phyloP scores from a whole-genome alignment of 1,284 basidiomycete genomes.

The Tremellales sp. region DNA sequence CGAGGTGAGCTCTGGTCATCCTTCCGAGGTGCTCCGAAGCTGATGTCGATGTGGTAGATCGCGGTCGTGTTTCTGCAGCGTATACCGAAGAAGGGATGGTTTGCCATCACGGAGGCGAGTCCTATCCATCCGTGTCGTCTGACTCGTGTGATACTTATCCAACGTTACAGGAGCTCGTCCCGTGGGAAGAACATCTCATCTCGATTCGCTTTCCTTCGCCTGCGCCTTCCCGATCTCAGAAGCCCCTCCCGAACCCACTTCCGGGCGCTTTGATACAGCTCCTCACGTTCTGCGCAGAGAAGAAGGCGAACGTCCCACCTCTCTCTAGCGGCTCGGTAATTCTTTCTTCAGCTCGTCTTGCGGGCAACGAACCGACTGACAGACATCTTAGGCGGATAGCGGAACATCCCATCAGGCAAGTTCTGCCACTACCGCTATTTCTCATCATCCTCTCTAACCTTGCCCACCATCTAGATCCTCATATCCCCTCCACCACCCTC shows the following conservation, averaged over 20 bases:
- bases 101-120: slow-evolving; percentile 43
- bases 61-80: slow-evolving; percentile 44
- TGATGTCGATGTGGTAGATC: slow-evolving; percentile 21
- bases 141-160: neutral
- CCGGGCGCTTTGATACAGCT: slow-evolving; percentile 32
- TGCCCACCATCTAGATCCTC: slow-evolving; percentile 29
- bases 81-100: slow-evolving; percentile 44
- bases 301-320: slow-evolving; percentile 36
- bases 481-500: slow-evolving; percentile 37
- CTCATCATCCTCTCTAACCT: neutral
- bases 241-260: slow-evolving; percentile 16
- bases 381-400: slow-evolving; percentile 5
- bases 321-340: slow-evolving; percentile 26
- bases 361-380: neutral
- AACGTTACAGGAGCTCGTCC: slow-evolving; percentile 34
- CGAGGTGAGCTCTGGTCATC: slow-evolving; percentile 18
- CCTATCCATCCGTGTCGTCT: neutral
- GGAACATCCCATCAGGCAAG: slow-evolving; percentile 35
- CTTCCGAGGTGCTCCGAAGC: neutral
- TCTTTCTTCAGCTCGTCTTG: neutral
- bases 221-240: neutral
- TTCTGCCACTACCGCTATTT: neutral
- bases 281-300: slow-evolving; percentile 37
- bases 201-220: slow-evolving; percentile 20
- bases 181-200: slow-evolving; percentile 47